These are phyloP conservation scores for Gloeophyllum trabeum DNA, from an alignment of 768 basidiomycete species.

Conservation along the genomic window DNA sequence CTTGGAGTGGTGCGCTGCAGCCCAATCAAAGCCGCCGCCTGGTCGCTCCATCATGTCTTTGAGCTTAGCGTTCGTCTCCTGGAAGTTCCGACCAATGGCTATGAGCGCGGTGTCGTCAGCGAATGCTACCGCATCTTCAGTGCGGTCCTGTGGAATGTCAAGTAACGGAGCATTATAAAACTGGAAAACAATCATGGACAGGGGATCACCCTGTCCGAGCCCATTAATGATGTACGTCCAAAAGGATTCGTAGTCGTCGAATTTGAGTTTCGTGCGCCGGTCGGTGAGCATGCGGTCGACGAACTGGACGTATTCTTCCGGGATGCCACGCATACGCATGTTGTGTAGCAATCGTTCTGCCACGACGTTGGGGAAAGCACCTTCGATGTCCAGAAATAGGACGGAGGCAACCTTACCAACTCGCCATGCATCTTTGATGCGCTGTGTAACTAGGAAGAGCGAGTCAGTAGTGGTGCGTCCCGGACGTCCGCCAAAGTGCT, in stretches of 20 bases:
- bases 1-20: slow-evolving; percentile 14
- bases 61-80: slow-evolving; percentile 9
- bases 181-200: slow-evolving; percentile 11
- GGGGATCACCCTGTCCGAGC: slow-evolving; percentile 13
- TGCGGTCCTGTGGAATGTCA: slow-evolving; percentile 3
- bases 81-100: slow-evolving; percentile 14
- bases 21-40: slow-evolving; percentile 17
- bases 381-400: slow-evolving; percentile 31
- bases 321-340: slow-evolving; percentile 16
- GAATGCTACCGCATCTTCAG: slow-evolving; percentile 7
- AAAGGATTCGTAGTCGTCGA: slow-evolving; percentile 9
- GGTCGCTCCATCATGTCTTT: slow-evolving; percentile 14
- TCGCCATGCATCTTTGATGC: slow-evolving; percentile 15
- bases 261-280: slow-evolving; percentile 3
- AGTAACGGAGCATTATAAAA: slow-evolving; percentile 14
- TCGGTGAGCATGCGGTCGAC: slow-evolving; percentile 4
- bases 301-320: slow-evolving; percentile 12
- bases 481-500: slow-evolving; percentile 27
- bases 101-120: slow-evolving; percentile 19
- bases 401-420: neutral
- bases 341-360: slow-evolving; percentile 19
- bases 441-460: slow-evolving; percentile 2
- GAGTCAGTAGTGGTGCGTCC: slow-evolving; percentile 27
- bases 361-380: slow-evolving; percentile 29
- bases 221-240: slow-evolving; percentile 6